A percentile compares a stretch with the other conserved stretches of the same genome.
Evolutionary conservation across 768 basidiomycete genomes (phyloP).

Genomic region (Tulasnella sp.): DNA sequence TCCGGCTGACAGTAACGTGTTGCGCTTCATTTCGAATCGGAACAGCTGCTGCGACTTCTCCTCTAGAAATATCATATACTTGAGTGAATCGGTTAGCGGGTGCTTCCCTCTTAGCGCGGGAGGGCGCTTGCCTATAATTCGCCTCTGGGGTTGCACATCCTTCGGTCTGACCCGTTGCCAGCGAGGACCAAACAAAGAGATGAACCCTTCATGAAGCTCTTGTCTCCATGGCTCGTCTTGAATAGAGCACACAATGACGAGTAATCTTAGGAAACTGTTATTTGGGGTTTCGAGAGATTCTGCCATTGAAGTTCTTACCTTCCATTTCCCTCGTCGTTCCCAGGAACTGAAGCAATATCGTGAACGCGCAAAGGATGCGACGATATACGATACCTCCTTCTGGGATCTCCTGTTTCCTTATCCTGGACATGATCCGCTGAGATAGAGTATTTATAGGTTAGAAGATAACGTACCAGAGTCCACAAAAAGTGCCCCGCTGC

Average conservation of each 20-base stretch:
- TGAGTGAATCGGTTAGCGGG: not conserved
- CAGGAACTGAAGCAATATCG: no score
- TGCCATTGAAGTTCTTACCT: no score
- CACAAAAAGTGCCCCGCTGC: no score
- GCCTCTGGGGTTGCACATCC: constrained; percentile 67
- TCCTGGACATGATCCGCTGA: no score
- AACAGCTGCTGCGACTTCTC: constrained; percentile 70
- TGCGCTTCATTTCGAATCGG: constrained; percentile 74
- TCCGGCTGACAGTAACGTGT: constrained; percentile 65
- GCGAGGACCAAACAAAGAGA: constrained; percentile 68
- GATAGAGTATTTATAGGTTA: no score
- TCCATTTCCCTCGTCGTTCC: no score
- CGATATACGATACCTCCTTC: no score
- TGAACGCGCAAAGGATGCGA: no score
- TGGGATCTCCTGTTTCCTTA: no score
- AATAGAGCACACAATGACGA: not conserved
- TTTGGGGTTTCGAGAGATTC: no score
- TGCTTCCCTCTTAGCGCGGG: not conserved
- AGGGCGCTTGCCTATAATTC: constrained; percentile 63
- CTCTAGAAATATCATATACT: constrained; percentile 70
- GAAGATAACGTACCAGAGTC: no score
- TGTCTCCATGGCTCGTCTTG: not conserved
- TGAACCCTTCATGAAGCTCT: constrained; percentile 43
- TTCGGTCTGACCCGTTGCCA: constrained; percentile 61
- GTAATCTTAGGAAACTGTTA: not conserved